These are phyloP conservation scores for Populus euphratica DNA, from an alignment of 345 rosid genomes.

Conservation along the genomic window DNA sequence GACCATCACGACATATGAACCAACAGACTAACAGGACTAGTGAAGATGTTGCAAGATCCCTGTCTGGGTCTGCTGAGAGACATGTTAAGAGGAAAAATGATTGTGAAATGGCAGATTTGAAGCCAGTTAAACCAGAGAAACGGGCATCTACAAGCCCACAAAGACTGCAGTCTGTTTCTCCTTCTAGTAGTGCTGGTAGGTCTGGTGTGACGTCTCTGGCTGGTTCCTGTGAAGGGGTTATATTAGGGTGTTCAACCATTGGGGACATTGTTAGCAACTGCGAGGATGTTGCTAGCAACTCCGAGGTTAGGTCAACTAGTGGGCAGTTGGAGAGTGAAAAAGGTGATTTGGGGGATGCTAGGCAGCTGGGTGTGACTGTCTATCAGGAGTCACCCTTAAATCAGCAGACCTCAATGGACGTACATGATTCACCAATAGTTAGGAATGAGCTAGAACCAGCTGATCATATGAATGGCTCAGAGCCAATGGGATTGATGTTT, in stretches of 20 bases:
- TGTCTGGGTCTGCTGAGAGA: slow-evolving; percentile 43
- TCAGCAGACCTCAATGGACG: slow-evolving; percentile 27
- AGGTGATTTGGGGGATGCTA: slow-evolving; percentile 9
- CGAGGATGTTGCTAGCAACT: slow-evolving; percentile 19
- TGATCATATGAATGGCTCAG: slow-evolving; percentile 4
- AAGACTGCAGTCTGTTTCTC: slow-evolving; percentile 41
- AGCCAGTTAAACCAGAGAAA: slow-evolving; percentile 45
- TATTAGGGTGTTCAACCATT: slow-evolving; percentile 20
- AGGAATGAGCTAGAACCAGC: slow-evolving; percentile 21
- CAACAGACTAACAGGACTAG: slow-evolving; percentile 41
- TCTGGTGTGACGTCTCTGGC: slow-evolving; percentile 39
- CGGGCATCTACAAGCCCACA: slow-evolving; percentile 48
- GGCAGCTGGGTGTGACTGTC: slow-evolving; percentile 18
- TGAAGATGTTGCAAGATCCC: slow-evolving; percentile 40
- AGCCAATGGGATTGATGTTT: slow-evolving; percentile 29
- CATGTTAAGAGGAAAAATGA: slow-evolving; percentile 47
- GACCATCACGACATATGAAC: slow-evolving; percentile 44
- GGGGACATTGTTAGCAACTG: slow-evolving; percentile 16
- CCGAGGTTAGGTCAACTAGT: slow-evolving; percentile 18
- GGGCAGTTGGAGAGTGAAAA: slow-evolving; percentile 28
- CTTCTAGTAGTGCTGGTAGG: slow-evolving; percentile 34
- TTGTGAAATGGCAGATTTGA: slow-evolving; percentile 33
- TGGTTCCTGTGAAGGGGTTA: slow-evolving; percentile 27
- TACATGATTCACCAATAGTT: slow-evolving; percentile 24
- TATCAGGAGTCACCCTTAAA: slow-evolving; percentile 20